A percentile compares a stretch with the other conserved stretches of the same genome.
Conservation (phyloP, 2,329 filamentous ascomycete genomes). For the Microdochium nivale region DNA sequence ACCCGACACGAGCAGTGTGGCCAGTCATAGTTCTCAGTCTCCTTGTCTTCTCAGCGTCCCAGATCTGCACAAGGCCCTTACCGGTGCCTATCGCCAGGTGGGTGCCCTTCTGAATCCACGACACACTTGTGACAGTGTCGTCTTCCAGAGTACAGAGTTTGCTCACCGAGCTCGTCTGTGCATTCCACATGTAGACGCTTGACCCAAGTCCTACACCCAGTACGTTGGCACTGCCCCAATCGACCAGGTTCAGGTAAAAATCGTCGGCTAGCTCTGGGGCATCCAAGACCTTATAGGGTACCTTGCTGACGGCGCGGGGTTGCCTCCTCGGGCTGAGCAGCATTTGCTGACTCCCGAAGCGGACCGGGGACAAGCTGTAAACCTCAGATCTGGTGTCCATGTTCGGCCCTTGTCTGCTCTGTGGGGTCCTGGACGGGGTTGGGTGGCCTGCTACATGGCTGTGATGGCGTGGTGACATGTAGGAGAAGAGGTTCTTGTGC, state of each 20-base stretch:
- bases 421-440: conserved; percentile 82
- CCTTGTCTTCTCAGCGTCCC: conserved; percentile 84
- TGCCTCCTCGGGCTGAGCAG: conserved; percentile 83
- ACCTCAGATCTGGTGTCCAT: conserved; percentile 85
- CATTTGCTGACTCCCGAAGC: conserved; percentile 88
- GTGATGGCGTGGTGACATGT: conserved; percentile 68
- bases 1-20: conserved; percentile 86
- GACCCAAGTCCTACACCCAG: conserved; percentile 86
- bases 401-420: conserved; percentile 80
- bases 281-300: conserved; percentile 95
- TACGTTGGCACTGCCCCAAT: conserved; percentile 94
- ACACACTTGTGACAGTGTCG: conserved; percentile 92
- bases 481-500: conserved; percentile 94
- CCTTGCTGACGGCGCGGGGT: conserved; percentile 84
- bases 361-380: conserved; percentile 90
- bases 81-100: conserved; percentile 93
- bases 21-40: conserved; percentile 93
- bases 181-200: conserved; percentile 98
- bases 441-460: conserved; percentile 68
- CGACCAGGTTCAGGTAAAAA: conserved; percentile 94
- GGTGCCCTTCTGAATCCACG: conserved; percentile 96
- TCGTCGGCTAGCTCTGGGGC: conserved; percentile 94
- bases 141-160: conserved; percentile 89
- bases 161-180: conserved; percentile 79
- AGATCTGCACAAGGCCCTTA: conserved; percentile 93